Base-by-base conservation (phyloP, 768 basidiomycete species). In the Suillus subluteus region DNA sequence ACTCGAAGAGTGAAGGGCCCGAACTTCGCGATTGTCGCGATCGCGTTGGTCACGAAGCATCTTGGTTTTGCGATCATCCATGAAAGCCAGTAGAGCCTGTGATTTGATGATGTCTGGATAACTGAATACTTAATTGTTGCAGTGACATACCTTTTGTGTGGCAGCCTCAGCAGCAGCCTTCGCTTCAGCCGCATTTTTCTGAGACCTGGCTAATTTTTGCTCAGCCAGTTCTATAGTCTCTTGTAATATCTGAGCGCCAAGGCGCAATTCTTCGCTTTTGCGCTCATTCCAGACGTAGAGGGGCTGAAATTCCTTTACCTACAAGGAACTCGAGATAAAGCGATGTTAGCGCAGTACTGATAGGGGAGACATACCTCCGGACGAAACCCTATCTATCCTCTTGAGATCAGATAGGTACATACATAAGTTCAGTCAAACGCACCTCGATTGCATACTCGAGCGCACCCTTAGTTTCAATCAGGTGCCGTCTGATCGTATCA, bases 401-500 rank as follows among this genome's bases (percentile, higher is more conserved):
- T 66, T 55, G 64, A 55, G 63, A 68, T 71, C 62, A 69, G 58
- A 30, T 62, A 62, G 65, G 61, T 37, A 62, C 62, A 63, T 38
- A 58, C 16, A 62, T 35, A 35, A 63, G 61, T 26, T n/a, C 62
- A 12, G n/a, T 37, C 4, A 56, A 21, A 82, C 90, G 77, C 38
- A 92, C 93, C 72, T 86, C 91, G 50, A 92, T 82, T 1, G 91
- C 92, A 79, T 91, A 95, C 74, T 95, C 93, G 46, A 95, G 78
- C 0, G 91, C 83, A 3, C 93, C 77, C 80, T 90, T 86, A 16
- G 87, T 87, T 48, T 92, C 85, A 18, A 95, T 83, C 38, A 95
- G 74, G 67, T 87, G 79, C 18, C 84, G 82, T 79, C 91, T 85
- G 80, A 94, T 91, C 26, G 79, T 79, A 40, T 73, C 75, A 71